Evolutionary conservation across 495 filamentous ascomycete genomes (phyloP).

Genomic region (Hyaloscypha bicolor): DNA sequence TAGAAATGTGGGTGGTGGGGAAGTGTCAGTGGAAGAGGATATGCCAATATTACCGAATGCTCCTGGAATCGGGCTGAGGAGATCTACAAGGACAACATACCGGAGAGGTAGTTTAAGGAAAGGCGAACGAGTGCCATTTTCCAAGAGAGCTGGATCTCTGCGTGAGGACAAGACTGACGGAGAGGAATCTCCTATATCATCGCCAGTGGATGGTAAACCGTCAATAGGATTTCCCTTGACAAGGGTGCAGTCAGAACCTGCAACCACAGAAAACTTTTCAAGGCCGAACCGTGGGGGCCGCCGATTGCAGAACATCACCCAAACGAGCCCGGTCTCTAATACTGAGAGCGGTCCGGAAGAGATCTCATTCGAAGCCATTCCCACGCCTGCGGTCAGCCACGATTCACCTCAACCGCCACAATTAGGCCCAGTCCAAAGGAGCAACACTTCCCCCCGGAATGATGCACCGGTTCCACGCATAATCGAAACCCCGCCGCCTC

Average conservation of each 20-base stretch:
- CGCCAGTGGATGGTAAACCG: conserved; percentile 29
- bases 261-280: conserved; percentile 58
- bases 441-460: conserved; percentile 27
- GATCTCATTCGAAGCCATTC: no score
- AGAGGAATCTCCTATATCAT: conserved; percentile 47
- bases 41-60: conserved; percentile 82
- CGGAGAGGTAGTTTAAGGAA: conserved; percentile 81
- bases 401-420: conserved; percentile 6
- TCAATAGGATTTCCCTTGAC: conserved; percentile 27
- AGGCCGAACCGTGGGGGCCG: conserved; percentile 48
- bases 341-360: not conserved
- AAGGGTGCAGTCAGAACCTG: conserved; percentile 73
- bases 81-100: conserved; percentile 92
- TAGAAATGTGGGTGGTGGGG: conserved; percentile 37
- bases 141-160: conserved; percentile 64
- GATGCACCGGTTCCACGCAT: conserved; percentile 62
- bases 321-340: conserved; percentile 28
- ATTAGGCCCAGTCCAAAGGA: conserved; percentile 24
- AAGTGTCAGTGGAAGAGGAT: conserved; percentile 67
- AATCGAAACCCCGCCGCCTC: conserved; percentile 64
- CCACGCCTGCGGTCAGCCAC: not conserved
- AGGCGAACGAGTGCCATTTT: conserved; percentile 74
- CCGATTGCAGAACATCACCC: conserved; percentile 45
- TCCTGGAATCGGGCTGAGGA: conserved; percentile 71
- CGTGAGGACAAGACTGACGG: conserved; percentile 59